Evolutionary conservation across 1,139 yeast species (phyloP), one percentile per base, ranked within the genome.

Genomic region (Debaryomyces robertsiae): DNA sequence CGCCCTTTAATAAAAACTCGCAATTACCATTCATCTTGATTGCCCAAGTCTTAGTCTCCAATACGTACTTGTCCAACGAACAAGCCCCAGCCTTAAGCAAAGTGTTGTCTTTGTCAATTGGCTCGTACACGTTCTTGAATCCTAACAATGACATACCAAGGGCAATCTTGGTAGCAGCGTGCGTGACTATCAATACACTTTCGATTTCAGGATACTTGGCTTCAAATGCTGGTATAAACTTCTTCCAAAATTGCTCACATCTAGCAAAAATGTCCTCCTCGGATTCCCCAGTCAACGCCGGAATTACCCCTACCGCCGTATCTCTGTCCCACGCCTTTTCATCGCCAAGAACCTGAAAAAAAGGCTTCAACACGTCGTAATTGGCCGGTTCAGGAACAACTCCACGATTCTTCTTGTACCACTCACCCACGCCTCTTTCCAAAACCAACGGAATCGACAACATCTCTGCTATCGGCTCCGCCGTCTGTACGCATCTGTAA

Each of bases 401-500:
- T 0, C 63, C 65, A 53, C 87, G 61, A 31, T 72, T 75, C 16
- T 77, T 78, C 51, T 77, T 75, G 47, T 79, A 81, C 84, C 85
- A 81, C 53, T 81, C 86, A 7, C 88, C 90, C 13, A 85, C 75
- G 1, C 95, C 95, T 42, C 81, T 63, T 54, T 88, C 95, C 9
- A 84, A 61, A 28, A 67, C 72, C 10, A 87, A 74, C n/a, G 80
- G 79, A 27, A 82, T 55, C 9, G 70, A 78, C 18, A 84, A 63
- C 35, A 62, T 60, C 27, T 75, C 68, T 1, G 91, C 81, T n/a
- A 82, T 66, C 2, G 91, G 87, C 33, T 78, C 75, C 3, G 85
- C 77, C 0, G 98, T 90, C 59, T 93, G 91, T 11, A 91, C 70
- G 60, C 98, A 93, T 46, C 98, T 69, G 60, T 88, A 90, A 60